Evolutionary conservation across 352 stramenopile species (phyloP).

Genomic region (Thalassiosira hispida): DNA sequence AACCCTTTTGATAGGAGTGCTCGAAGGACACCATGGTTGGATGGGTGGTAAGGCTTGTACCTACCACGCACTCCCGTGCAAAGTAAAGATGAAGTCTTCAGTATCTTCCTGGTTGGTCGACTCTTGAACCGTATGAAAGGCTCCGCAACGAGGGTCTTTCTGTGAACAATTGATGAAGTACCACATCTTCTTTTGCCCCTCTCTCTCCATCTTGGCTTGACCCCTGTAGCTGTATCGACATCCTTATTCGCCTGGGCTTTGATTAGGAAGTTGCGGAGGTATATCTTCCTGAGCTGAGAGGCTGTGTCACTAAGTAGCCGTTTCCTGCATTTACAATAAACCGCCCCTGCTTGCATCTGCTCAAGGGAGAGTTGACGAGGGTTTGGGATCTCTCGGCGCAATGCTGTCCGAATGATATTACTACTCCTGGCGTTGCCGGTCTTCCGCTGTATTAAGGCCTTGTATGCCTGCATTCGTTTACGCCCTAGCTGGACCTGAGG

Average conservation of each 20-base stretch:
- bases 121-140: too few species aligned
- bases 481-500: slow-evolving; percentile 12
- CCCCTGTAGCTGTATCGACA: too few species aligned
- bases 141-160: too few species aligned
- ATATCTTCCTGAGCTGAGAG: background rate
- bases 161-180: too few species aligned
- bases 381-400: background rate
- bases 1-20: too few species aligned
- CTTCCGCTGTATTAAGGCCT: slow-evolving; percentile 1
- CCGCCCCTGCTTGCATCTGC: background rate
- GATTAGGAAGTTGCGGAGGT: background rate
- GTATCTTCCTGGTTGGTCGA: too few species aligned
- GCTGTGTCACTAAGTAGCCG: background rate
- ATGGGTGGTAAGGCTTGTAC: too few species aligned
- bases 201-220: too few species aligned
- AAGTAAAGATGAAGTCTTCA: too few species aligned
- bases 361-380: background rate
- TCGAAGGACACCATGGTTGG: too few species aligned
- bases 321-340: background rate
- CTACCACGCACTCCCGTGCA: too few species aligned
- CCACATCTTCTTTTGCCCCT: too few species aligned
- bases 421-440: slow-evolving; percentile 4
- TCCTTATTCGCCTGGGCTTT: background rate
- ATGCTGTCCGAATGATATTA: slow-evolving; percentile 3
- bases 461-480: background rate